These are phyloP conservation scores for Diaporthe australafricana DNA, from an alignment of 2,329 filamentous ascomycete species.

Conservation along the genomic window DNA sequence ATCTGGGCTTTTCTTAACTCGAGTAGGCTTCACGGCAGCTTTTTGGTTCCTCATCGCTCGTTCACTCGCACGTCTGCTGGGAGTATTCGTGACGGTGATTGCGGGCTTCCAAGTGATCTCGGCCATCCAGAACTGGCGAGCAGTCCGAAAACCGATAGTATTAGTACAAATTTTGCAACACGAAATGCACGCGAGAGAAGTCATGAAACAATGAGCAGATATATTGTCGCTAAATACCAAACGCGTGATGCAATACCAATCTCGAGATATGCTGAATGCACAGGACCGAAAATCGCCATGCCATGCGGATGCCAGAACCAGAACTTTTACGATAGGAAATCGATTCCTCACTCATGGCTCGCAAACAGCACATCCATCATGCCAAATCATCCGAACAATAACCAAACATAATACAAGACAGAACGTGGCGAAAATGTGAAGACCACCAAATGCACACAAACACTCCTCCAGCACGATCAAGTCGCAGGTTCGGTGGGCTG, in stretches of 20 bases:
- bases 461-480: neutral
- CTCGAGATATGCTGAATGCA: conserved; percentile 7
- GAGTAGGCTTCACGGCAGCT: too few relatives aligned
- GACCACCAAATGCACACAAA: neutral
- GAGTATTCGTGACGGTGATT: too few relatives aligned
- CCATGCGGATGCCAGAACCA: neutral
- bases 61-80: too few relatives aligned
- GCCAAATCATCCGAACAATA: neutral
- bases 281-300: neutral
- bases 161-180: too few relatives aligned
- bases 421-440: neutral
- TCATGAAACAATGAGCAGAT: neutral
- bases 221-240: neutral
- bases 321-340: neutral
- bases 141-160: too few relatives aligned
- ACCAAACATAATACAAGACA: neutral
- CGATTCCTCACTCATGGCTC: neutral
- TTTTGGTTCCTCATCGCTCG: too few relatives aligned
- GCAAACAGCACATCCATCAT: neutral
- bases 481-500: conserved; percentile 15
- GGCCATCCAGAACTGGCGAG: too few relatives aligned
- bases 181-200: neutral
- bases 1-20: too few relatives aligned
- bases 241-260: conserved; percentile 6
- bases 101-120: too few relatives aligned